Conservation (phyloP, 1,139 yeast genomes). For the Nakaseomyces nivariensis region DNA sequence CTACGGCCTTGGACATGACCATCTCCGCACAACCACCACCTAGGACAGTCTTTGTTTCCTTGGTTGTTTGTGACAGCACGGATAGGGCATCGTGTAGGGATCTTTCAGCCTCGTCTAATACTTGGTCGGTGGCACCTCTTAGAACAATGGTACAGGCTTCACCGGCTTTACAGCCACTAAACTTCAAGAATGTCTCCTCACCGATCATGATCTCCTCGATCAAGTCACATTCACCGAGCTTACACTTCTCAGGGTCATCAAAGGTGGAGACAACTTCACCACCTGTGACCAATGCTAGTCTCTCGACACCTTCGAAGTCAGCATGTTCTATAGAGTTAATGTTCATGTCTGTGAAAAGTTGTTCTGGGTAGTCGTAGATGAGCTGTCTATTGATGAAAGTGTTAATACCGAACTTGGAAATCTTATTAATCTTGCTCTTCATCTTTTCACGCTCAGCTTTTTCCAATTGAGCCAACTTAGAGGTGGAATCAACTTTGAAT, state of each 20-base stretch:
- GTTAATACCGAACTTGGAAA: slow-evolving; percentile 71
- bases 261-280: slow-evolving; percentile 97
- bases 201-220: slow-evolving; percentile 93
- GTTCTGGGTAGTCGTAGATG: slow-evolving; percentile 97
- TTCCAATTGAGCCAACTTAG: slow-evolving; percentile 90
- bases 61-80: slow-evolving; percentile 89
- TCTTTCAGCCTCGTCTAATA: slow-evolving; percentile 94
- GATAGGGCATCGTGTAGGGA: slow-evolving; percentile 95
- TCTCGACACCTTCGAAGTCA: slow-evolving; percentile 95
- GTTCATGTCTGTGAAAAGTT: slow-evolving; percentile 75
- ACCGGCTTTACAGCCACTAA: slow-evolving; percentile 90
- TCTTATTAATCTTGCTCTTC: slow-evolving; percentile 83
- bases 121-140: slow-evolving; percentile 96
- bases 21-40: slow-evolving; percentile 99
- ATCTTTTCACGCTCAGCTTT: slow-evolving; percentile 91
- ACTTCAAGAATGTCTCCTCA: slow-evolving; percentile 72
- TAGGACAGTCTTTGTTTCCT: slow-evolving; percentile 85
- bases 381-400: slow-evolving; percentile 92
- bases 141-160: slow-evolving; percentile 94
- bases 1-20: slow-evolving; percentile 97
- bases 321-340: slow-evolving; percentile 96
- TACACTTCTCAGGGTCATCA: slow-evolving; percentile 80
- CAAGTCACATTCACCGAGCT: slow-evolving; percentile 76
- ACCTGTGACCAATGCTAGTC: slow-evolving; percentile 92
- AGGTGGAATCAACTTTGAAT: slow-evolving; percentile 90